These are phyloP conservation scores for Paramecium caudatum DNA, from an alignment of 73 alveolate species.

Conservation along the genomic window DNA sequence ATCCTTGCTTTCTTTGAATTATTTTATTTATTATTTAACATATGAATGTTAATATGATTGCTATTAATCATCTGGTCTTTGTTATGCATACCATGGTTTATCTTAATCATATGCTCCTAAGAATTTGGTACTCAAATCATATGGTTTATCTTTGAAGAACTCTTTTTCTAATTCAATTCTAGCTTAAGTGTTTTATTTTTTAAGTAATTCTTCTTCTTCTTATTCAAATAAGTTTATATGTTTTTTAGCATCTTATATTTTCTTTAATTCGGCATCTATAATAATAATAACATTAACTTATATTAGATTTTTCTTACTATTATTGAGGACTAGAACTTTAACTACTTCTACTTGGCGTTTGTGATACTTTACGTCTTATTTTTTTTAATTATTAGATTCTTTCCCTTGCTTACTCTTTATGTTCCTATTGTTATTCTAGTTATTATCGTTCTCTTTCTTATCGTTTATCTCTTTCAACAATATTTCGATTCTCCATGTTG, in stretches of 20 bases:
- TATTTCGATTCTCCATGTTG: conserved; percentile 24
- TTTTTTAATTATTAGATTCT: not conserved
- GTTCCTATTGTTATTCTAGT: conserved; percentile 28
- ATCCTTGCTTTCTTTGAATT: not conserved
- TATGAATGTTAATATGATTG: not conserved
- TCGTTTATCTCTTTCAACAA: conserved; percentile 60
- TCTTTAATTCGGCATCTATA: conserved; percentile 31
- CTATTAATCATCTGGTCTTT: not conserved
- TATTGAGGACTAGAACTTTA: not conserved
- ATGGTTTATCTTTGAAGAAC: conserved; percentile 61
- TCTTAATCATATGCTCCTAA: conserved; percentile 38
- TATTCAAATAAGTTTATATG: conserved; percentile 19
- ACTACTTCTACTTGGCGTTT: conserved; percentile 31
- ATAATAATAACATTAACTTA: not conserved
- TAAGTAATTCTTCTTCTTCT: not conserved
- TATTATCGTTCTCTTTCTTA: not conserved
- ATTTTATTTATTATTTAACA: not conserved
- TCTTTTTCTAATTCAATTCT: conserved; percentile 30
- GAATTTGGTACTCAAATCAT: conserved; percentile 56
- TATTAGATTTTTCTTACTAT: not conserved
- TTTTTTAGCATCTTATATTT: not conserved
- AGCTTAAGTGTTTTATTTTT: conserved; percentile 6
- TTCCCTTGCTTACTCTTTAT: conserved; percentile 60
- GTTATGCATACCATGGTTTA: conserved; percentile 59
- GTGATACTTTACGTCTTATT: not conserved